Evolutionary conservation across 1,284 basidiomycete species (phyloP).

Genomic region (Rhodotorula sp.): DNA sequence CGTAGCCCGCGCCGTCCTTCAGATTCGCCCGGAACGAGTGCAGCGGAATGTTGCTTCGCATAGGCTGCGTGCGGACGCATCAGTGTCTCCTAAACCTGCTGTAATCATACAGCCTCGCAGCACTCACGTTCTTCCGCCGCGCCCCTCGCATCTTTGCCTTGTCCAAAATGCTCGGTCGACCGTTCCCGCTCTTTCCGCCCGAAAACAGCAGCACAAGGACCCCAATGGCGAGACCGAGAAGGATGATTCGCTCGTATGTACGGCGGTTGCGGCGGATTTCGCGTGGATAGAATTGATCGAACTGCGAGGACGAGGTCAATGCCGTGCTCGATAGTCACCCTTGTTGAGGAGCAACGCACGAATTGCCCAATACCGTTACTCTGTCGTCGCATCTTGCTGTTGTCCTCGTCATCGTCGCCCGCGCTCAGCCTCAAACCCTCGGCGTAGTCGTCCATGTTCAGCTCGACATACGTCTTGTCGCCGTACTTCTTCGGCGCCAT

Average conservation of each 20-base stretch:
- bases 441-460: slow-evolving; percentile 30
- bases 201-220: slow-evolving; percentile 11
- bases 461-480: slow-evolving; percentile 27
- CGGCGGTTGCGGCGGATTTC: slow-evolving; percentile 20
- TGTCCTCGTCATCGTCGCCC: slow-evolving; percentile 1
- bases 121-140: slow-evolving; percentile 20
- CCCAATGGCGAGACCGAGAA: neutral
- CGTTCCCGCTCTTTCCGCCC: neutral
- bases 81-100: too few species aligned
- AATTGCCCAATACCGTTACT: slow-evolving; percentile 9
- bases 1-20: slow-evolving; percentile 24
- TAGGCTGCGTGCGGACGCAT: slow-evolving; percentile 14
- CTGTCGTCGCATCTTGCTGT: neutral
- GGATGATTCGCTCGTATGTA: slow-evolving; percentile 16
- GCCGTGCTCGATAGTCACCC: too few species aligned
- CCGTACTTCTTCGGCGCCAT: neutral
- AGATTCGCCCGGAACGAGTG: slow-evolving; percentile 36
- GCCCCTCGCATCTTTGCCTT: slow-evolving; percentile 21
- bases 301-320: neutral
- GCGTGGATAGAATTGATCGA: slow-evolving; percentile 28
- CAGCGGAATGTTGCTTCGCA: slow-evolving; percentile 30
- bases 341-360: neutral
- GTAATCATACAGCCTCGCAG: rapidly evolving
- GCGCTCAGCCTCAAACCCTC: slow-evolving; percentile 7
- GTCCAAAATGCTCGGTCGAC: slow-evolving; percentile 4